Evolutionary conservation across 2,329 filamentous ascomycete genomes (phyloP).

Genomic region (Apiospora hydei): DNA sequence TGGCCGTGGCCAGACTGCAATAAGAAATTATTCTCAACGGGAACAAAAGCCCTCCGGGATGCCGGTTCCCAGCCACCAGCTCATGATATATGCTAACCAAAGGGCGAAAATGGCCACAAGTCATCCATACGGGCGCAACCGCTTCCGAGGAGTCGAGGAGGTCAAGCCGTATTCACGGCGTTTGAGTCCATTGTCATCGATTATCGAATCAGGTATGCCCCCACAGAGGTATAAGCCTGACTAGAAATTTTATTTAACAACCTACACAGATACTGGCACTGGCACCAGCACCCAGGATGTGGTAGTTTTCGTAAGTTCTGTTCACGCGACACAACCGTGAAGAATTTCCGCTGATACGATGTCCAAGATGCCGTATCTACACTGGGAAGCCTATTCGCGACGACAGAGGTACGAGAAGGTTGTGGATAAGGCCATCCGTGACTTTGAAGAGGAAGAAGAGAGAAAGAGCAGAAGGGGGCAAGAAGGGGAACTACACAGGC

Average conservation of each 20-base stretch:
- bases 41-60: conserved; percentile 1
- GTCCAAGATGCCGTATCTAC: conserved; percentile 48
- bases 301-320: conserved; percentile 35
- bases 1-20: no score
- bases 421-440: conserved; percentile 24
- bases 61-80: no score
- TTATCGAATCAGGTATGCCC: conserved; percentile 39
- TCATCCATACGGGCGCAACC: conserved; percentile 43
- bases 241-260: neutral
- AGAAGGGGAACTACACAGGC: neutral
- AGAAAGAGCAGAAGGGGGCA: conserved; percentile 18
- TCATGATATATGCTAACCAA: conserved; percentile 35
- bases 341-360: neutral
- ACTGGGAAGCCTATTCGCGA: conserved; percentile 49
- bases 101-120: conserved; percentile 27
- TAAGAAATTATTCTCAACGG: no score
- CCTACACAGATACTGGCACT: neutral
- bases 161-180: conserved; percentile 44
- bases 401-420: conserved; percentile 41
- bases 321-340: neutral
- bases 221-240: neutral
- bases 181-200: conserved; percentile 44
- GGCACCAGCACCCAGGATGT: conserved; percentile 28
- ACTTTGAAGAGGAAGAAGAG: neutral
- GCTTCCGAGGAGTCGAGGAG: conserved; percentile 39